Evolutionary conservation across 2,329 filamentous ascomycete species (phyloP), one percentile per base, ranked within the genome.

Genomic region (Madurella fahalii): DNA sequence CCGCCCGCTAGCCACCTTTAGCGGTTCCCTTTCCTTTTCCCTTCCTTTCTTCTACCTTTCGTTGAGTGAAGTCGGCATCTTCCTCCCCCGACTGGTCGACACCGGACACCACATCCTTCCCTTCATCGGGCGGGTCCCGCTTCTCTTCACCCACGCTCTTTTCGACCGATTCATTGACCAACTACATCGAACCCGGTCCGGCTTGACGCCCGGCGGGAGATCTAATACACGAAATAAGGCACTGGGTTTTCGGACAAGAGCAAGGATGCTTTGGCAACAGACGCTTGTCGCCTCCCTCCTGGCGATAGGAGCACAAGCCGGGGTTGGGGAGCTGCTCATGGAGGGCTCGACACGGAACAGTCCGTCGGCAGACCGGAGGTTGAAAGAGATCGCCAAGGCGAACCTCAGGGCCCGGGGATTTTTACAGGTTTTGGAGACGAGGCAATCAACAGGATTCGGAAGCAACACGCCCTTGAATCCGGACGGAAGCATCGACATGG

Each of bases 401-500:
- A 60, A 40, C 39, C 50, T 65, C 12, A 20, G 51, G 32, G 46
- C 58, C 0, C 50, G 61, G 1, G 61, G 60, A 18, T 55, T 50
- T 25, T 34, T 64, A 25, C 25, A 25, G 3, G 25, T 25, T 7
- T 25, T 25, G 25, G 56, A 65, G 15, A 53, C 59, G 15, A 53
- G 62, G 46, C 57, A 66, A 54, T 25, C 65, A 56, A 56, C 59
- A 52, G 50, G 50, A 47, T 37, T 45, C 39, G 45, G 49, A n/a
- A 57, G 60, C 7, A 68, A 68, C 37, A 66, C 74, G 25, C 59
- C 67, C 17, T 62, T 76, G 48, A 74, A 72, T 53, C 59, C 68
- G 30, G 69, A 78, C 59, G 75, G 74, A 50, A 71, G 69, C n/a
- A 66, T 79, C 60, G 79, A 85, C 70, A 67, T 79, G 64, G 77